Base-by-base conservation (phyloP, 2,329 filamentous ascomycete genomes). In the Tolypocladium amazonense region DNA sequence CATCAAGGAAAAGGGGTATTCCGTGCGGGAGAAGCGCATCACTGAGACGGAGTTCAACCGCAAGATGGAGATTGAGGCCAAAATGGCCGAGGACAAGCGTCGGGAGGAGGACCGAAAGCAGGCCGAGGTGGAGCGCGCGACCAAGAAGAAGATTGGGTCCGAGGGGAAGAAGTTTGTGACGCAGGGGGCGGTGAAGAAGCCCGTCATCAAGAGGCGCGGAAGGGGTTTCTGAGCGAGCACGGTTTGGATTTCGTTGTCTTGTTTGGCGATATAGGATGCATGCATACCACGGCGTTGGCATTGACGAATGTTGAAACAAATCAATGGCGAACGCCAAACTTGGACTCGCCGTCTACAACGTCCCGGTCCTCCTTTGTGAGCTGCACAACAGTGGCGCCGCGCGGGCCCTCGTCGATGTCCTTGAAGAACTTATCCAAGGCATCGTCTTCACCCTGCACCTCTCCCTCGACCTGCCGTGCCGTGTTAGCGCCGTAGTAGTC, bases 1-100 rank as follows among this genome's bases (percentile, higher is more conserved):
- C 1, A 84, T 99, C 70, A 97, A 96, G 76, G 93, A 97, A 75
- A 99, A 99, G 75, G 94, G 93, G 1, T 99, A 96, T 71, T 96
- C 90, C 18, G 86, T 88, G 15, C 82, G 90, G 33, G 89, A 96
- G 68, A 93, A 92, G 75, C 84, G 90, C 58, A 85, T 96, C 56
- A 93, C 88, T 0, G 93, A 97, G 76, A 88, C 87, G 20, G 93
- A 97, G 72, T 96, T 96, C 72, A 97, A 96, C 70, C 81, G 86
- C 57, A 92, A 89, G 73, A 92, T 96, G 82, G 92, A 97, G 74
- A 92, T 97, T 63, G 92, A 97, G 76, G 81, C 88, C 3, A 85
- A 96, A 75, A 97, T 97, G 89, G 91, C 88, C 0, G 87, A 88
- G 64, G 92, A 97, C 70, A 90, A 91, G 72, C 83, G 84, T 60